phyloP scores from a whole-genome alignment of 371 early-diverging fungal species.

The Zancudomyces culisetae region DNA sequence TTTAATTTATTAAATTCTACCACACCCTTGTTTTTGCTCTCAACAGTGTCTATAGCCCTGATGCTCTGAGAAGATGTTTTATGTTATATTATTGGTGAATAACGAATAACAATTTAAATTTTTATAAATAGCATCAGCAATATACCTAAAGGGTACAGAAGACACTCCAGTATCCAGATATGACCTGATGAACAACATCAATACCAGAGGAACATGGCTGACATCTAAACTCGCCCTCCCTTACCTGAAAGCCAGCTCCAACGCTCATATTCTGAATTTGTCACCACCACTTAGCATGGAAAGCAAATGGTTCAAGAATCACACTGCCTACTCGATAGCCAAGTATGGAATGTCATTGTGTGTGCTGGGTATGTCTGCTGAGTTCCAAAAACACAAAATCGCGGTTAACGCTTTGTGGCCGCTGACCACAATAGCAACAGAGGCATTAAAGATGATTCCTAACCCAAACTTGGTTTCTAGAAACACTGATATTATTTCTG shows the following conservation, averaged over 20 bases:
- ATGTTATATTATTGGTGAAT: background rate
- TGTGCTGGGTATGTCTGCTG: constrained; percentile 39
- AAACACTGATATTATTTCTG: constrained; percentile 48
- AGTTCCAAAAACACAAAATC: constrained; percentile 34
- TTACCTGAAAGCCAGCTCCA: constrained; percentile 32
- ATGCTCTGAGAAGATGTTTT: no score
- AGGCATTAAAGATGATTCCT: constrained; percentile 29
- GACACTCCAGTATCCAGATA: constrained; percentile 33
- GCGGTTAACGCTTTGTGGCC: constrained; percentile 62
- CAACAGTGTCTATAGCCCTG: no score
- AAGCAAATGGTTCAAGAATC: constrained; percentile 32
- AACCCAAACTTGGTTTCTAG: constrained; percentile 4
- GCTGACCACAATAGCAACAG: constrained; percentile 39
- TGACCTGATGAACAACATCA: constrained; percentile 49
- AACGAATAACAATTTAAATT: background rate
- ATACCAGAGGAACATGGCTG: constrained; percentile 54
- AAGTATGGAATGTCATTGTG: constrained; percentile 46
- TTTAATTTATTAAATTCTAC: no score
- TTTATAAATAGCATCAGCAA: constrained; percentile 6
- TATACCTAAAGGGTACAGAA: constrained; percentile 15
- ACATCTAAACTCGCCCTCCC: constrained; percentile 43
- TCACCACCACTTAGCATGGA: constrained; percentile 42
- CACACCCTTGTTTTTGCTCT: no score
- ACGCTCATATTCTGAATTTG: constrained; percentile 46
- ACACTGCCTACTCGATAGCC: constrained; percentile 45